Base-by-base conservation (phyloP, 371 early-diverging fungal genomes). In the Zopfochytrium polystomum region DNA sequence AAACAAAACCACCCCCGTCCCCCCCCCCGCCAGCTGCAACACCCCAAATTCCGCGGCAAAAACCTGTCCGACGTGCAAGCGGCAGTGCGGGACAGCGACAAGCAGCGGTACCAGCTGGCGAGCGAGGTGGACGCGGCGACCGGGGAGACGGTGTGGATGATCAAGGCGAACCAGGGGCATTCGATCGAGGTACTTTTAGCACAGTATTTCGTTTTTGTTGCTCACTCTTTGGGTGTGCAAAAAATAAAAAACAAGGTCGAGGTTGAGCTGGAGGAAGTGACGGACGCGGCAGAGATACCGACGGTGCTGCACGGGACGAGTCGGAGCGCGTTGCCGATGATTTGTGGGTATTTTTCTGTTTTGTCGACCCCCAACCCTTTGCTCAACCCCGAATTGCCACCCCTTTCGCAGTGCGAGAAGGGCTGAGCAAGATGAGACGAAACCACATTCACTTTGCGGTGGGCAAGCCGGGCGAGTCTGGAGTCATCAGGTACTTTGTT, bases 111-210 rank as follows among this genome's bases (percentile, higher is more conserved):
- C 58, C 69, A 77, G 42, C 58, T 93, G 29, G 38, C 55, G 29
- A 43, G 63, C 22, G 66, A 56, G 29, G 71, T 63, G 4, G 63
- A 70, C 7, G 63, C 34, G 20, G 58, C 25, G 15, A n/a, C n/a
- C n/a, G n/a, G n/a, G n/a, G n/a, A n/a, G n/a, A n/a, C n/a, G n/a
- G n/a, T n/a, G n/a, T 88, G 83, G 80, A 75, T 60, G 59, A 88
- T 93, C 47, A 79, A 89, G 30, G 94, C 94, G 2, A 89, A 87
- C 54, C 94, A 95, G 72, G 95, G 94, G 2, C 94, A 93, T 66
- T 83, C 85, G 15, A 32, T 91, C 3, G 46, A 77, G 38, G 75
- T 74, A 43, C 1, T 15, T n/a, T 38, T 13, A 6, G 5, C 38
- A 7, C 18, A 25, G n/a, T n/a, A n/a, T n/a, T n/a, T n/a, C n/a